Conservation (phyloP, 1,284 basidiomycete genomes). For the Inonotus obliquus region DNA sequence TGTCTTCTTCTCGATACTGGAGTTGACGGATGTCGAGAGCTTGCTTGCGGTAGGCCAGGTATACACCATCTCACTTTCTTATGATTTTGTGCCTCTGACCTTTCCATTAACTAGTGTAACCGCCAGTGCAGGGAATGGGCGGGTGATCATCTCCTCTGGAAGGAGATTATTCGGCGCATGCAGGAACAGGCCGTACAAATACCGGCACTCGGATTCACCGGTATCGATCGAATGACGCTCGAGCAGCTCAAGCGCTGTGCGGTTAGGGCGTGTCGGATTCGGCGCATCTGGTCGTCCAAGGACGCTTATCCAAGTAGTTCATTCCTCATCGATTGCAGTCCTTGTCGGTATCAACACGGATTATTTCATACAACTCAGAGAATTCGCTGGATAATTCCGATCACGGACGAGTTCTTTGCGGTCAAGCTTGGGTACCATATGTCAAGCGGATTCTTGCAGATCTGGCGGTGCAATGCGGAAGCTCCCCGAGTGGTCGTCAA, state of each 20-base stretch:
- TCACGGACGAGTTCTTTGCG: slow-evolving; percentile 1
- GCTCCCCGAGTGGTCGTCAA: background rate
- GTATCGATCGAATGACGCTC: background rate
- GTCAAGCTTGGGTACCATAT: slow-evolving; percentile 2
- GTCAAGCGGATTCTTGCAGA: background rate
- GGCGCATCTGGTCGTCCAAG: background rate
- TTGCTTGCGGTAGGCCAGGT: background rate
- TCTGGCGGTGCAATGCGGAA: background rate
- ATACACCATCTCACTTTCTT: background rate
- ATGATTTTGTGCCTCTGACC: background rate
- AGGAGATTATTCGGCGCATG: background rate
- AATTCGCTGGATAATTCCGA: background rate
- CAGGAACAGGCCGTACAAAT: background rate
- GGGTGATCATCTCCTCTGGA: background rate
- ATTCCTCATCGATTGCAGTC: background rate
- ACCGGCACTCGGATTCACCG: background rate
- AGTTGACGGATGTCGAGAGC: background rate
- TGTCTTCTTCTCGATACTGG: background rate
- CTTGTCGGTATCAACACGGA: background rate
- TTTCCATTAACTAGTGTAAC: background rate
- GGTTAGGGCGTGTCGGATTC: background rate
- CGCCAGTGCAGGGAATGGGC: background rate
- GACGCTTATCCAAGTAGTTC: background rate
- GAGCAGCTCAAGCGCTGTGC: background rate
- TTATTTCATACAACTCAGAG: background rate